Base-by-base conservation (phyloP, 306 rosid genomes). In the Prunus davidiana region DNA sequence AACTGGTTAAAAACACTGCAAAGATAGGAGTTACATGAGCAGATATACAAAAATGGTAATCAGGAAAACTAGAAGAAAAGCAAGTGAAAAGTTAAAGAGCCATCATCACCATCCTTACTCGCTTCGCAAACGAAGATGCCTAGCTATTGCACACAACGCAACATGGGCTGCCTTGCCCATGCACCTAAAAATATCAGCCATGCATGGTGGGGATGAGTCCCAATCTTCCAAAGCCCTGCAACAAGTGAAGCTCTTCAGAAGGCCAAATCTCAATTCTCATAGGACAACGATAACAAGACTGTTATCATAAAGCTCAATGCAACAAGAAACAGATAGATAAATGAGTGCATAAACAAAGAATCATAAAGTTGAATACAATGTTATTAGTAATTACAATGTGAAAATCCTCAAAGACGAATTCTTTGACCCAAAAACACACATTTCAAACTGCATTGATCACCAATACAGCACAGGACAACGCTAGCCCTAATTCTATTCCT, bases 191-290 rank as follows among this genome's bases (percentile, higher is more conserved):
- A 86, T 78, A 76, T 95, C 99, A 69, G 93, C 87, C 97, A 92
- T 87, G 76, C 99, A 88, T 8, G 99, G 99, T 14, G 99, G 99
- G 46, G 96, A 92, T 34, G 92, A 92, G 82, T 95, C 97, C 87
- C 93, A 92, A 81, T 92, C 97, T 86, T 95, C 99, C 84, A 92
- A 75, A 57, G 93, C 90, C 92, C 99, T 95, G 83, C 84, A 89
- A 80, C 72, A 83, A 66, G n/a, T 32, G 27, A 49, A 72, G 63
- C n/a, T 52, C 64, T 19, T n/a, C 11, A 63, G 25, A 38, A 41
- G 5, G 8, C 32, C 72, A 49, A 22, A 24, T 74, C 43, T 19
- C 61, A 27, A 63, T 16, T 18, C 20, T 41, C 41, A 9, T 5
- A 3, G 22, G n/a, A 57, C 63, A 41, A 22, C 5, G 62, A 50